phyloP scores from a whole-genome alignment of 306 rosid genomes.

The Citrullus colocynthis region DNA sequence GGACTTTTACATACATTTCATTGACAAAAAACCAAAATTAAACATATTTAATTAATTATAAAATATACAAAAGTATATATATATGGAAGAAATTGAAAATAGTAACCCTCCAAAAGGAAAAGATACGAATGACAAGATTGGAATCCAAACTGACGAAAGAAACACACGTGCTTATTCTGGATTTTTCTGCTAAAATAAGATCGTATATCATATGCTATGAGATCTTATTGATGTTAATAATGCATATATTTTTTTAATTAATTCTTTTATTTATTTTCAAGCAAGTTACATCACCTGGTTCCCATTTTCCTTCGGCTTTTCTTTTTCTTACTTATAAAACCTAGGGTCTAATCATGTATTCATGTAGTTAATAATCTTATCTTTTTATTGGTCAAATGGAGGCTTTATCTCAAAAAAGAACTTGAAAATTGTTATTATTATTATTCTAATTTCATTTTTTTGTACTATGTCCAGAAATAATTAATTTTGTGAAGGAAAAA shows the following conservation, averaged over 20 bases:
- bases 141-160: constrained; percentile 33
- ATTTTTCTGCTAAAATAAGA: not conserved
- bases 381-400: not conserved
- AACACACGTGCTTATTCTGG: constrained; percentile 28
- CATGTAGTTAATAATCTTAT: not conserved
- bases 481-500: not conserved
- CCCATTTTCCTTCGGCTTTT: constrained; percentile 16
- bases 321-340: not conserved
- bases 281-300: constrained; percentile 38
- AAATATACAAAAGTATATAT: not conserved
- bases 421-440: not conserved
- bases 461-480: no score
- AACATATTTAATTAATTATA: not conserved
- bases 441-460: not conserved
- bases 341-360: not conserved
- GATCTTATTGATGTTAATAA: constrained; percentile 2
- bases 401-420: not conserved
- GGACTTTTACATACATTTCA: not conserved
- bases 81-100: not conserved
- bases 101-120: constrained; percentile 20
- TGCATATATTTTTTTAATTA: no score
- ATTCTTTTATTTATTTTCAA: constrained; percentile 22
- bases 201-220: not conserved
- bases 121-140: constrained; percentile 30
- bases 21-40: not conserved